Percentiles rank a stretch among this genome's conserved stretches.
These are phyloP conservation scores for Vitis cinerea DNA, from an alignment of 164 flowering plant species.

Conservation along the genomic window DNA sequence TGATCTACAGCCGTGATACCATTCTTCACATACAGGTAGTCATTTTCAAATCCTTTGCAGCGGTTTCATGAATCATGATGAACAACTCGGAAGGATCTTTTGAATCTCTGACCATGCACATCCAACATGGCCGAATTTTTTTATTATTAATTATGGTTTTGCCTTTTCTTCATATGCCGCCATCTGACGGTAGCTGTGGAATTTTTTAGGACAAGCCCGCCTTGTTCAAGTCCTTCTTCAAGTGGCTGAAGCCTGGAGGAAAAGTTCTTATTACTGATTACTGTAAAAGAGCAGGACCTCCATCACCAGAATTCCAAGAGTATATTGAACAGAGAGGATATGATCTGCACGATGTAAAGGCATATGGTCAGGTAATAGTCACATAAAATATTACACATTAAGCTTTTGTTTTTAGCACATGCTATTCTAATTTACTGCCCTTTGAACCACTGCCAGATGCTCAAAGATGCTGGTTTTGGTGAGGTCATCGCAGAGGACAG, in stretches of 20 bases:
- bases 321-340: slow-evolving; percentile 93
- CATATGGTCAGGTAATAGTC: slow-evolving; percentile 77
- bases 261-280: slow-evolving; percentile 89
- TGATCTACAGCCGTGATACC: too few species aligned
- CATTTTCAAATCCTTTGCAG: not conserved
- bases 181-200: too few species aligned
- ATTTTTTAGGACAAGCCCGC: slow-evolving; percentile 87
- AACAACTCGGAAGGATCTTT: not conserved
- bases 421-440: not conserved
- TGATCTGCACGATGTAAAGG: slow-evolving; percentile 84
- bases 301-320: slow-evolving; percentile 65
- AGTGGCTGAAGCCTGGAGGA: slow-evolving; percentile 98
- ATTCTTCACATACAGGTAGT: too few species aligned
- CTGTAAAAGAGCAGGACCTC: slow-evolving; percentile 69
- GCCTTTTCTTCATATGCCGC: too few species aligned
- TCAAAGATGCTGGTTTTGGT: slow-evolving; percentile 86
- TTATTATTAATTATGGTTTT: too few species aligned
- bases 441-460: slow-evolving; percentile 61
- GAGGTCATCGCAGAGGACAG: slow-evolving; percentile 90
- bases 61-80: not conserved
- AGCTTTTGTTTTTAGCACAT: too few species aligned
- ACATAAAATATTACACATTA: too few species aligned
- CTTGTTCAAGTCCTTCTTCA: slow-evolving; percentile 72
- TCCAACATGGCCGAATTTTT: too few species aligned
- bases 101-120: too few species aligned